Evolutionary conservation across 208 protist genomes (phyloP), one percentile per base, ranked within the genome.

Genomic region (Kentomonas sorsogonicus): DNA sequence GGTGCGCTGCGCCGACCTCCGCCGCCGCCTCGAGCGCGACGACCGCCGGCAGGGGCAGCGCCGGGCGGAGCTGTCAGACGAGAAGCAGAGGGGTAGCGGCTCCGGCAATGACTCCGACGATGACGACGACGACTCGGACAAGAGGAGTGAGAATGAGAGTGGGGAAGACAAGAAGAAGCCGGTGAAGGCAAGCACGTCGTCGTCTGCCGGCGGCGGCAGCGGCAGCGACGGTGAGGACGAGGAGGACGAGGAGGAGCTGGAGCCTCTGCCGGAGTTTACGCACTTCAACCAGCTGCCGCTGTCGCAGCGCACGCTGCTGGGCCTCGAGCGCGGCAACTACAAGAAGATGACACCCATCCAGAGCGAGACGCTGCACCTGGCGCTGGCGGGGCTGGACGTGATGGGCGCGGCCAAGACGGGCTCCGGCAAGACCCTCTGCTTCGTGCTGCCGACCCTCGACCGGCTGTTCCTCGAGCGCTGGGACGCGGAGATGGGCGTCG

Each of bases 401-500:
- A 86, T 99, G n/a, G 98, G 96, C 26, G 97, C 98, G 11, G 97
- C 98, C 16, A 98, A 96, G 65, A 99, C 98, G 7, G 98, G 98
- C 52, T 98, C 92, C 1, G 98, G 98, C 64, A 99, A 99, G 76
- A 99, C 98, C 10, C 78, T 99, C 5, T 97, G 97, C 23, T 99
- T 99, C 61, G 76, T 99, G 22, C 72, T 99, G n/a, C 98, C 98
- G 0, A 75, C 98, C 1, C 64, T 99, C 15, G 97, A 99, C 78
- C 54, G 60, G 13, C 79, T 99, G 7, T 97, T 84, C 22, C 64
- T 83, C 20, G 66, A 96, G 70, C 80, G 83, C 60, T 98, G 95
- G 94, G 77, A 81, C 3, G 29, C 63, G 2, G 60, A 80, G 34
- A 92, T 98, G 76, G 98, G 98, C 18, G 63, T 99, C 5, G 98